Conservation (phyloP, 257 asterid genomes). For the Vinca minor region DNA sequence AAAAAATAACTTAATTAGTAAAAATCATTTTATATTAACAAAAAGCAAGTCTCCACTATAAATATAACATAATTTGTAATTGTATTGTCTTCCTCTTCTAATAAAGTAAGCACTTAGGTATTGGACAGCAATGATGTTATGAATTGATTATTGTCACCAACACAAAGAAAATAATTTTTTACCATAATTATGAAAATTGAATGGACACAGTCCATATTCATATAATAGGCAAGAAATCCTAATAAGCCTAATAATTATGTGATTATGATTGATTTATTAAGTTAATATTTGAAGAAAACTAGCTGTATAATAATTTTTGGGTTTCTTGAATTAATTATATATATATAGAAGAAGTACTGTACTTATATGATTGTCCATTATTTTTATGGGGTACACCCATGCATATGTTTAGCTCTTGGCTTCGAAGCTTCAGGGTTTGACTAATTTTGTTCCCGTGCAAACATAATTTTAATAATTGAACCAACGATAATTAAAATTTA, state of each 20-base stretch:
- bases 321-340: not conserved
- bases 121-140: not conserved
- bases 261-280: not conserved
- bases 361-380: not conserved
- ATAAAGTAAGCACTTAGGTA: not conserved
- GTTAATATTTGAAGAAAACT: not conserved
- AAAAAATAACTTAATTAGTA: too few species aligned
- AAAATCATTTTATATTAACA: too few species aligned
- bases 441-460: too few species aligned
- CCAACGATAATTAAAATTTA: too few species aligned
- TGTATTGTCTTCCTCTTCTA: not conserved
- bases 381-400: constrained; percentile 12
- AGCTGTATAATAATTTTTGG: not conserved
- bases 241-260: not conserved
- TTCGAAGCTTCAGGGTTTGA: too few species aligned
- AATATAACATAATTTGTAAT: too few species aligned
- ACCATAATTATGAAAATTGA: not conserved
- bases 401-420: too few species aligned
- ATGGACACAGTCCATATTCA: not conserved
- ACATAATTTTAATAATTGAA: too few species aligned
- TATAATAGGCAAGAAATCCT: not conserved
- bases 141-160: too few species aligned
- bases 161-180: not conserved
- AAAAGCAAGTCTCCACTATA: too few species aligned
- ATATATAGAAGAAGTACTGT: not conserved